These are phyloP conservation scores for Arachis monticola DNA, from an alignment of 331 rosid genomes.

Conservation along the genomic window DNA sequence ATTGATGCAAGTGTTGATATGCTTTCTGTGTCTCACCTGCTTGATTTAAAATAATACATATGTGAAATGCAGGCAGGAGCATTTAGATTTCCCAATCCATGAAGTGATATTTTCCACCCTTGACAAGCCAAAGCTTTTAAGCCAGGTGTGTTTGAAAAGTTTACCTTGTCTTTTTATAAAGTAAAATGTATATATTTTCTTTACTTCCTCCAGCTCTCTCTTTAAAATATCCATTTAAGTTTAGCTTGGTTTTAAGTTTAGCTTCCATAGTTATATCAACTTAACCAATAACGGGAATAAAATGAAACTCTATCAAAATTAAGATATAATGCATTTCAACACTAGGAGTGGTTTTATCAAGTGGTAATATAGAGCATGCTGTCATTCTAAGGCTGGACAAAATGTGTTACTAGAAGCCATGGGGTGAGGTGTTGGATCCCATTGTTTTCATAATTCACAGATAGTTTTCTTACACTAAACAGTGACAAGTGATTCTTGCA, in stretches of 20 bases:
- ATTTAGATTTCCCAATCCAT: conserved; percentile 55
- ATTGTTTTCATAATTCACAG: too few species aligned
- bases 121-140: conserved; percentile 97
- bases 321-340: too few species aligned
- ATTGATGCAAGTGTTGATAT: too few species aligned
- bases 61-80: conserved; percentile 72
- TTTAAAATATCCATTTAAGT: conserved; percentile 10
- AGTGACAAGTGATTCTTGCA: background rate
- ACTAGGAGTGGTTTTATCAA: too few species aligned
- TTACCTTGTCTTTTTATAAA: conserved; percentile 25
- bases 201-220: background rate
- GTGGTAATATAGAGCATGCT: too few species aligned
- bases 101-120: conserved; percentile 91
- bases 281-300: too few species aligned
- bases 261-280: background rate
- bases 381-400: too few species aligned
- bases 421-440: too few species aligned
- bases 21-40: too few species aligned
- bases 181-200: background rate
- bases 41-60: background rate
- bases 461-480: background rate
- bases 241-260: conserved; percentile 27
- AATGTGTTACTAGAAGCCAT: too few species aligned
- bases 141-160: conserved; percentile 69
- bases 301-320: too few species aligned